Evolutionary conservation across 768 basidiomycete genomes (phyloP).

Genomic region (Russula griseocarnosa): DNA sequence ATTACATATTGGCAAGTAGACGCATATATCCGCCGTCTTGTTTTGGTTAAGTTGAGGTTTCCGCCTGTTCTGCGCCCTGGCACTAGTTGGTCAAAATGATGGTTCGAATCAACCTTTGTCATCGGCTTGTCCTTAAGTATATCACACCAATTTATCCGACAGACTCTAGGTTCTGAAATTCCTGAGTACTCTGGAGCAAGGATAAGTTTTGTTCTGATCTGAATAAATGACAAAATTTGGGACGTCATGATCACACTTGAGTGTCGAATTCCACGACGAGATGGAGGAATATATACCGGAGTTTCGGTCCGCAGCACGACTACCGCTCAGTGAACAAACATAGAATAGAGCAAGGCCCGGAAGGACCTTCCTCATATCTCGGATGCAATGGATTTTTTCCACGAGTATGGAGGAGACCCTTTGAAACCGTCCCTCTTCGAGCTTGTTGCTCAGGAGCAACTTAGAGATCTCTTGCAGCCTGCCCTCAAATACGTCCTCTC

Average conservation of each 20-base stretch:
- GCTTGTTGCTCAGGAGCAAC: constrained; percentile 89
- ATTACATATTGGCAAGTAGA: constrained; percentile 1
- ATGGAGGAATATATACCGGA: not conserved
- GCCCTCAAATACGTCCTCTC: constrained; percentile 91
- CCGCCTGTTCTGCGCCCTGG: not conserved
- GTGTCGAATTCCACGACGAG: not conserved
- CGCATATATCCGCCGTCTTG: constrained; percentile 1
- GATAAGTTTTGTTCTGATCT: not conserved
- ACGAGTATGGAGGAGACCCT: constrained; percentile 67
- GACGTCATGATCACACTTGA: not conserved
- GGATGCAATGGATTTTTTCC: constrained; percentile 72
- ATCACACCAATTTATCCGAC: not conserved
- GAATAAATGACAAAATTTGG: not conserved
- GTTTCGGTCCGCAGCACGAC: not conserved
- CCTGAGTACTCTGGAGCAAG: not conserved
- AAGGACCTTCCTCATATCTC: not conserved
- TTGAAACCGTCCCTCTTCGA: constrained; percentile 84
- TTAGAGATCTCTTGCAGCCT: constrained; percentile 87
- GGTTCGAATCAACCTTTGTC: not conserved
- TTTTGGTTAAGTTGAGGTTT: not conserved
- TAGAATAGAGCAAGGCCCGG: not conserved
- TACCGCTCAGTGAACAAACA: not conserved
- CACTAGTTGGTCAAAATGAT: not conserved
- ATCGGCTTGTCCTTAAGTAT: not conserved
- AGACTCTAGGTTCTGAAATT: not conserved